These are phyloP conservation scores for Eryngium alpinum DNA, from an alignment of 140 eudicot species.

Conservation along the genomic window DNA sequence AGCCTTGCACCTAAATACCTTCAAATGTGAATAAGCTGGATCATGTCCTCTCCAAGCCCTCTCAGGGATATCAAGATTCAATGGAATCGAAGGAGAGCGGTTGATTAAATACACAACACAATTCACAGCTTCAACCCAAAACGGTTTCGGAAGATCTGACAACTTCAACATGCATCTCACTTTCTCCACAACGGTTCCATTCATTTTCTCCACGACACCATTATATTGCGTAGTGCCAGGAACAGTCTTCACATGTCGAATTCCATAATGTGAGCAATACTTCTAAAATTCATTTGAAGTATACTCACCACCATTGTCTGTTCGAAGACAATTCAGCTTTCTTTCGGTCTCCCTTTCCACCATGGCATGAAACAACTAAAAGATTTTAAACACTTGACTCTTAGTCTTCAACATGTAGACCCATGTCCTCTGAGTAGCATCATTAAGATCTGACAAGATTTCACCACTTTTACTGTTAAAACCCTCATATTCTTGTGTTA, in stretches of 20 bases:
- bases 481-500: too few relatives aligned
- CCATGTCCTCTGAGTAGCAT: not conserved
- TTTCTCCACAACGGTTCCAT: not conserved
- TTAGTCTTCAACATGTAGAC: not conserved
- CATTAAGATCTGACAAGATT: too few relatives aligned
- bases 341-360: not conserved
- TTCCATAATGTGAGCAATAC: not conserved
- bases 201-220: not conserved
- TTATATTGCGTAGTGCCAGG: not conserved
- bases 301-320: not conserved
- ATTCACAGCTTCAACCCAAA: not conserved
- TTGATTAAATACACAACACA: not conserved
- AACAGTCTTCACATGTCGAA: not conserved
- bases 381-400: not conserved
- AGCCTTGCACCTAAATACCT: not conserved
- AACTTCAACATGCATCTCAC: not conserved
- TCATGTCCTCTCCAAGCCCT: not conserved
- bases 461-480: too few relatives aligned
- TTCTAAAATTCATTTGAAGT: not conserved
- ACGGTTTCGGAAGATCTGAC: not conserved
- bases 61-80: not conserved
- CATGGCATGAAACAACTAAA: not conserved
- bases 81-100: not conserved
- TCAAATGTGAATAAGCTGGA: not conserved
- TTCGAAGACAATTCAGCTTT: not conserved